Evolutionary conservation across 2,329 filamentous ascomycete species (phyloP), one percentile per base, ranked within the genome.

Genomic region (Arthrobotrys conoides): DNA sequence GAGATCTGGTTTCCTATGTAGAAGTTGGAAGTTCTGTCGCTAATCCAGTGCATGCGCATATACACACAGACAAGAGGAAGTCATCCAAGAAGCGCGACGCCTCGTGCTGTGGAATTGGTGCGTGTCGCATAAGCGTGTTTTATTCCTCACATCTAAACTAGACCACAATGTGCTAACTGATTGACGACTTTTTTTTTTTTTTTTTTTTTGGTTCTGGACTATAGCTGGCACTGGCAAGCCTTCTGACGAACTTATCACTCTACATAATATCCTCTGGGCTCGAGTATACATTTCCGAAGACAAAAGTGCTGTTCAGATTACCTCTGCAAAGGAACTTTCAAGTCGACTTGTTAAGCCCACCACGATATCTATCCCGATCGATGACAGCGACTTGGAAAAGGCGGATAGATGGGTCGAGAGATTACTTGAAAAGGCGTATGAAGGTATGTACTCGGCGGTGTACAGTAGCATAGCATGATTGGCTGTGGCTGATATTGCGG

Each of bases 181-280:
- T 36, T 46, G 20, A 24, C 18, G 38, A n/a, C n/a, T n/a, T n/a
- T n/a, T n/a, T n/a, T n/a, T n/a, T n/a, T n/a, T 2, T 18, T 41
- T 61, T 12, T 36, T 24, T 12, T 49, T 24, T 16, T 46, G 3
- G 18, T 14, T 51, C 16, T 1, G 20, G 55, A 41, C 8, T 46
- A 22, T 38, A 67, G 61, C 41, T 46, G 63, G 41, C 16, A 8
- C 63, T n/a, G 24, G 24, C 16, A 33, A 38, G 27, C 20, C 48
- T 36, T 57, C 49, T 22, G 65, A 27, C 36, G 69, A 33, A 86
- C 86, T 80, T 86, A 91, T 97, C 33, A 90, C 92, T 1, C 91
- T 93, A 79, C 94, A 93, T 86, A 92, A 97, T 83, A 86, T 97
- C 79, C 90, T 97, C 61, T 96, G 93, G 91, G 93, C 91, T 46